Percentiles rank a stretch among this genome's conserved stretches.
Evolutionary conservation across 2,329 filamentous ascomycete species (phyloP).

Genomic region (Sporothrix phasma): DNA sequence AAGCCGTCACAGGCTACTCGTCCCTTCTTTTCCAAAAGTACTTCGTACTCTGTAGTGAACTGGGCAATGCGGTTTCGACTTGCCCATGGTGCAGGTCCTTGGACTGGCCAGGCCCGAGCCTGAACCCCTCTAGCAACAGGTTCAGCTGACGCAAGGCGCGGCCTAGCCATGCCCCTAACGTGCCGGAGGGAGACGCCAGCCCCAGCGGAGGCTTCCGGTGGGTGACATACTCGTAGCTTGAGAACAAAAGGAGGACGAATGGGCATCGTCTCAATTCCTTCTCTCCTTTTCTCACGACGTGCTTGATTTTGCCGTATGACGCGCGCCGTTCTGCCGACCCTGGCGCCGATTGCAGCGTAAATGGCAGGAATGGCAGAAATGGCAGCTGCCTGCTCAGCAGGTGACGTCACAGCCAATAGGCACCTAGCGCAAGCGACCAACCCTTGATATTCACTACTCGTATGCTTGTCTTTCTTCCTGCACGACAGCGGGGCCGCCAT

Average conservation of each 20-base stretch:
- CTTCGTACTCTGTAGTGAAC: no score
- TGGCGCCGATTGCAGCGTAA: neutral
- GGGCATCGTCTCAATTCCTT: no score
- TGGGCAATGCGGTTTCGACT: no score
- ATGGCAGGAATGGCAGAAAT: neutral
- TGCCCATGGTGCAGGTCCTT: no score
- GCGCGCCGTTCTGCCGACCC: conserved; percentile 1
- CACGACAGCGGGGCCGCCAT: neutral
- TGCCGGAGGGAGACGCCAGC: neutral
- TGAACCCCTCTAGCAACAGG: neutral
- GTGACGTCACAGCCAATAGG: conserved; percentile 14
- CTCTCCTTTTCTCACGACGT: neutral
- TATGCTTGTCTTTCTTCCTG: neutral
- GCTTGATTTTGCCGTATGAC: neutral
- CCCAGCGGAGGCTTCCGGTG: conserved; percentile 1
- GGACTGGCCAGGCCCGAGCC: neutral
- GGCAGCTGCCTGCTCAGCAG: neutral
- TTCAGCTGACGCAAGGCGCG: neutral
- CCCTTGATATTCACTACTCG: neutral
- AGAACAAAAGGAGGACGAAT: neutral
- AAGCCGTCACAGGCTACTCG: neutral
- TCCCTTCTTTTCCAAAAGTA: conserved; percentile 2
- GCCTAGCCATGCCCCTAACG: neutral
- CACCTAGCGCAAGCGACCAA: neutral
- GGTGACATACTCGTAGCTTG: neutral